These are phyloP conservation scores for Camelina sativa DNA, from an alignment of 345 rosid genomes.

Conservation along the genomic window DNA sequence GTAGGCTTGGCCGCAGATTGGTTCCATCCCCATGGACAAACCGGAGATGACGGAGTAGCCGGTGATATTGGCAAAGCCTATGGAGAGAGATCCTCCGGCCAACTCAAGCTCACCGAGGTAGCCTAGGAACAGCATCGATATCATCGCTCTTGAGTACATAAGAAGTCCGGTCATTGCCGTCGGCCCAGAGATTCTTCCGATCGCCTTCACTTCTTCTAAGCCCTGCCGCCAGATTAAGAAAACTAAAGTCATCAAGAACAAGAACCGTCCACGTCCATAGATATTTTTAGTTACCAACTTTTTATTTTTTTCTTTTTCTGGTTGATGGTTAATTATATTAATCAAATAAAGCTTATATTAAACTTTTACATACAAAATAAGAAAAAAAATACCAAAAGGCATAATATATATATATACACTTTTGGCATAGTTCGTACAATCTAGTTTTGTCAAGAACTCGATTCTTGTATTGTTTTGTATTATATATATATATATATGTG, in stretches of 20 bases:
- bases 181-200: slow-evolving; percentile 92
- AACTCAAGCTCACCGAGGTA: slow-evolving; percentile 93
- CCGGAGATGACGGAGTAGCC: slow-evolving; percentile 98
- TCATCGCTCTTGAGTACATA: slow-evolving; percentile 88
- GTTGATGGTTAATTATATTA: neutral
- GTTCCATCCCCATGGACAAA: slow-evolving; percentile 99
- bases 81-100: slow-evolving; percentile 95
- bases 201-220: slow-evolving; percentile 75
- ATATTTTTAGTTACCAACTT: slow-evolving; percentile 21
- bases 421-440: neutral
- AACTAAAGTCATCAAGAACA: slow-evolving; percentile 27
- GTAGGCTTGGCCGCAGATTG: slow-evolving; percentile 96
- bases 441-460: slow-evolving; percentile 5
- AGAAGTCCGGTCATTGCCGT: slow-evolving; percentile 81
- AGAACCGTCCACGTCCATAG: slow-evolving; percentile 33
- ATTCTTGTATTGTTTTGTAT: neutral
- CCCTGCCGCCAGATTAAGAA: slow-evolving; percentile 55
- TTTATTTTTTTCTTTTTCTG: neutral
- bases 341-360: neutral
- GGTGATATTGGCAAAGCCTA: slow-evolving; percentile 94
- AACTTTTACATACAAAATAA: neutral
- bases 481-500: neutral
- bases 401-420: neutral
- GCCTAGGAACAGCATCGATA: slow-evolving; percentile 98
- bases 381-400: neutral